These are phyloP conservation scores for Mucor plumbeus DNA, from an alignment of 371 early-diverging fungal genomes.

Conservation along the genomic window DNA sequence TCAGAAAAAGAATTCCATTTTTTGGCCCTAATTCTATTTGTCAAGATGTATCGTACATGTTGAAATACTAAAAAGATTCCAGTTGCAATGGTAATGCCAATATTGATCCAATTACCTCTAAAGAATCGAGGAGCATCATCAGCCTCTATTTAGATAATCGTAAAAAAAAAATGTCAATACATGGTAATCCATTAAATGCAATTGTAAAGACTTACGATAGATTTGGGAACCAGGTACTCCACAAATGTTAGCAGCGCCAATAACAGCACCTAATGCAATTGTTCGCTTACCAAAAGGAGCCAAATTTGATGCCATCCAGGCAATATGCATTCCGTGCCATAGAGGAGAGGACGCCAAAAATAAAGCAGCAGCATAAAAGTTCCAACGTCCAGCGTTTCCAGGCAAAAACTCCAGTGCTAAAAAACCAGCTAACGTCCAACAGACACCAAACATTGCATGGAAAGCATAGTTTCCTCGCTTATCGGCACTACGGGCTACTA, in stretches of 20 bases:
- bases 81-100: constrained; percentile 17
- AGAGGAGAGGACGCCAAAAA: constrained; percentile 32
- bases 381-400: constrained; percentile 41
- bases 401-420: constrained; percentile 47
- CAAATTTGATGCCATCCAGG: constrained; percentile 59
- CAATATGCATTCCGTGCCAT: constrained; percentile 59
- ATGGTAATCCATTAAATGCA: not conserved
- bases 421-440: constrained; percentile 51
- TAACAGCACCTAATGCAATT: constrained; percentile 49
- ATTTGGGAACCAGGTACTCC: constrained; percentile 47
- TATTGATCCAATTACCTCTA: constrained; percentile 46
- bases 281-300: constrained; percentile 56
- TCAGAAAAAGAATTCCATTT: constrained; percentile 42
- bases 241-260: constrained; percentile 52
- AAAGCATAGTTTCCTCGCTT: constrained; percentile 47
- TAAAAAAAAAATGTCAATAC: too few relatives aligned
- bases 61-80: constrained; percentile 26
- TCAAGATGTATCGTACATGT: constrained; percentile 32
- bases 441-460: constrained; percentile 46
- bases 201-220: constrained; percentile 30
- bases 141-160: not conserved
- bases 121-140: constrained; percentile 46
- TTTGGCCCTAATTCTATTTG: constrained; percentile 36
- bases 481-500: constrained; percentile 51
- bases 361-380: constrained; percentile 33